These are phyloP conservation scores for Dioszegia crocea DNA, from an alignment of 768 basidiomycete species.

Conservation along the genomic window DNA sequence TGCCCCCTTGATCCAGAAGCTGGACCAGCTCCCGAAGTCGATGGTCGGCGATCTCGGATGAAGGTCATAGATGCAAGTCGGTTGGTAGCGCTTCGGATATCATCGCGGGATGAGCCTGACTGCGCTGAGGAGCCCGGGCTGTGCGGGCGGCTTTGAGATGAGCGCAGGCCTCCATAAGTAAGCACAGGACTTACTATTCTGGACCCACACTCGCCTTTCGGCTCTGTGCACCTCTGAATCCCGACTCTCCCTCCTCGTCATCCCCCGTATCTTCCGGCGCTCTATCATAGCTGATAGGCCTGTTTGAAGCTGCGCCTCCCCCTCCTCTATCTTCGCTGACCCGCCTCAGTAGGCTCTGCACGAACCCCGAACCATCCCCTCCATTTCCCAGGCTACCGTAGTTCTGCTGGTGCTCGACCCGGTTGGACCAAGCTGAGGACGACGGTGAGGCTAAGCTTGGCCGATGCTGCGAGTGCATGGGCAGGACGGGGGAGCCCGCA, in stretches of 20 bases:
- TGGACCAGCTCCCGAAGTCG: constrained; percentile 9
- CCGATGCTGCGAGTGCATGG: constrained; percentile 9
- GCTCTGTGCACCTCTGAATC: not conserved
- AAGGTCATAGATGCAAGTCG: constrained; percentile 42
- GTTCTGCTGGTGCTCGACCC: not conserved
- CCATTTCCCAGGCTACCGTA: constrained; percentile 7
- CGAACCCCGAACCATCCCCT: not conserved
- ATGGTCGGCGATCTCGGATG: constrained; percentile 17
- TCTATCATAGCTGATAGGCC: not conserved
- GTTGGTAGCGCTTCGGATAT: constrained; percentile 41
- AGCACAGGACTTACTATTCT: not conserved
- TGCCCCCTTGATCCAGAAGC: not conserved
- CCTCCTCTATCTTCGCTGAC: constrained; percentile 12
- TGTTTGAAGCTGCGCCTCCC: too few species aligned
- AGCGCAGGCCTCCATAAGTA: not conserved
- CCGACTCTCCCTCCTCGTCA: not conserved
- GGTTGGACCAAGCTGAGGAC: constrained; percentile 19
- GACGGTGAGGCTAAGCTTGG: constrained; percentile 16
- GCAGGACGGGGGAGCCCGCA: constrained; percentile 4
- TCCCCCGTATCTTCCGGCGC: not conserved
- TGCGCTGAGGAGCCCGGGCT: constrained; percentile 3
- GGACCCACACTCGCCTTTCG: not conserved
- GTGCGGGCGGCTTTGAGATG: not conserved
- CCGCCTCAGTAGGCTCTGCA: constrained; percentile 4
- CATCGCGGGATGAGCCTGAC: constrained; percentile 26